Percentiles rank a stretch among this genome's conserved stretches.
Evolutionary conservation across 148 eudicot species (phyloP).

Genomic region (Pouteria glomerata): DNA sequence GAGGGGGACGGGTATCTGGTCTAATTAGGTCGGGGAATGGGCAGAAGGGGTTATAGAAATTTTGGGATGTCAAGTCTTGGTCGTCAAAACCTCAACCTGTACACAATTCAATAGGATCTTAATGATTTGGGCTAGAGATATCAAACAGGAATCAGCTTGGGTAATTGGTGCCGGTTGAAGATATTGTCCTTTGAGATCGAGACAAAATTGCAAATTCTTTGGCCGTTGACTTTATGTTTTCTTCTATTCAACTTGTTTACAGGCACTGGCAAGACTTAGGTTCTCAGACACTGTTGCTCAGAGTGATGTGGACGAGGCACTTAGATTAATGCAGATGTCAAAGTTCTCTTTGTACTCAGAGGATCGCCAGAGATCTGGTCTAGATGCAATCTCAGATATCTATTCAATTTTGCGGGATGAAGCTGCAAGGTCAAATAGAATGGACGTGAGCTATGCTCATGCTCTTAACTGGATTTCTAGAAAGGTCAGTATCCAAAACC

Average conservation of each 20-base stretch:
- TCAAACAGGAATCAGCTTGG: background rate
- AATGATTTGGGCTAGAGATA: background rate
- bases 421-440: slow-evolving; percentile 74
- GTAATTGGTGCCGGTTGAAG: background rate
- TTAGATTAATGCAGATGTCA: slow-evolving; percentile 94
- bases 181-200: background rate
- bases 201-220: background rate
- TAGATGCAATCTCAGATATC: slow-evolving; percentile 94
- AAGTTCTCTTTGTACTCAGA: slow-evolving; percentile 97
- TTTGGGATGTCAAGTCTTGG: background rate
- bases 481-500: slow-evolving; percentile 50
- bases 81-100: background rate
- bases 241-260: slow-evolving; percentile 6
- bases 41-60: background rate
- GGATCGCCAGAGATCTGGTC: slow-evolving; percentile 90
- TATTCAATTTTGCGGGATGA: slow-evolving; percentile 93
- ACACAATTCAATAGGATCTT: background rate
- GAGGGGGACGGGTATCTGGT: background rate
- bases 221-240: background rate
- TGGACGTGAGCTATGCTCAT: slow-evolving; percentile 87
- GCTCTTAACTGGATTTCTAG: slow-evolving; percentile 99
- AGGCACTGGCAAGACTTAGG: slow-evolving; percentile 98
- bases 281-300: slow-evolving; percentile 79
- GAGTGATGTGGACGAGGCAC: slow-evolving; percentile 97
- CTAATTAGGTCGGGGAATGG: background rate